Evolutionary conservation across 306 rosid species (phyloP), one percentile per base, ranked within the genome.

Genomic region (Hippophae gyantsensis): DNA sequence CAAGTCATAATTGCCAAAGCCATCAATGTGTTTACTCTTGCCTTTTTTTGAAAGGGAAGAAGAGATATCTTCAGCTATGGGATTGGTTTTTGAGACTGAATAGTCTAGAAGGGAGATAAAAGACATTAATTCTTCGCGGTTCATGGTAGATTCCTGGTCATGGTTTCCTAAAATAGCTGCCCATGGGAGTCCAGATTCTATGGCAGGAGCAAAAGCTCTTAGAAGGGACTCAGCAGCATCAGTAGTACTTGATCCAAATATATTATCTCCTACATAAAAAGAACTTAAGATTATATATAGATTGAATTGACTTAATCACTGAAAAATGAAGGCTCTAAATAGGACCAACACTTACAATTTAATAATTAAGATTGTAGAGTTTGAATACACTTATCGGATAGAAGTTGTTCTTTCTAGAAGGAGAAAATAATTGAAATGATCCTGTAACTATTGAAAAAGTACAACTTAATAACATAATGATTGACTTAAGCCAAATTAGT

Each of bases 81-180:
- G 94, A 70, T 84, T 82, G 73, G 70, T 32, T 69, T 80, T 77
- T 4, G 98, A 79, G 54, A 90, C 78, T 52, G 98, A 90, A 78
- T 85, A 87, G 58, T 90, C 98, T 87, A 90, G 70, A 65, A 87
- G 96, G 68, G 95, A 90, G 45, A 87, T 72, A 63, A 90, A 65
- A 56, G 82, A 68, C 92, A 92, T 92, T 55, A 92, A 63, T 60
- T 87, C 95, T 60, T 72, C 92, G 14, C 93, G 93, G 64, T 69
- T 73, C 96, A 92, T 69, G 14, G 86, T 79, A 69, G 98, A 92
- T 77, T 92, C 96, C 60, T 87, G 98, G 60, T 90, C 96, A 47
- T 90, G 98, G 78, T 90, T 92, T 72, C 98, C 98, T 72, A 92
- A 70, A 66, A 92, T 56, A 43, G 96, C 92, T 49, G 96, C 98